Conservation (phyloP, 2,329 filamentous ascomycete species). For the Fusarium denticulatum region DNA sequence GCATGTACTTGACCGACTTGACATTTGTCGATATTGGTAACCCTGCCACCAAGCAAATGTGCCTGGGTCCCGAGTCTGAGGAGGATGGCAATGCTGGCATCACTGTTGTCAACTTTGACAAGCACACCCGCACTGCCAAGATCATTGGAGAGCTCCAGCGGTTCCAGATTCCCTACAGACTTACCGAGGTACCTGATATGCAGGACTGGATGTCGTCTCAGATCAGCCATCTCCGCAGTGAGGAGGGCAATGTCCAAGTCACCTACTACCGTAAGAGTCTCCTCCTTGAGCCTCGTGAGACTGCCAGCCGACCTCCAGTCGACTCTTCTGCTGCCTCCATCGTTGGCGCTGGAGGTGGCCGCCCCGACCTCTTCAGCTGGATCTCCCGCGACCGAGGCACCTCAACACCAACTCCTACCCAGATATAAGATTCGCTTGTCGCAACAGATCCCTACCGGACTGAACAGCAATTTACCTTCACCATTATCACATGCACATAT, state of each 20-base stretch:
- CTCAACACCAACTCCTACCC: conserved; percentile 44
- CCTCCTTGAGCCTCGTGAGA: conserved; percentile 80
- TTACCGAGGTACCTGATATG: conserved; percentile 84
- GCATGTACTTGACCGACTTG: conserved; percentile 94
- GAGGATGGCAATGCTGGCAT: conserved; percentile 74
- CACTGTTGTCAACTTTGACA: conserved; percentile 96
- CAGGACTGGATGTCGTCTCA: conserved; percentile 93
- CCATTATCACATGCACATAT: conserved; percentile 43
- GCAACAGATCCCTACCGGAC: neutral
- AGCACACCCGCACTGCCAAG: conserved; percentile 92
- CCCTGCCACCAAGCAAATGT: conserved; percentile 80
- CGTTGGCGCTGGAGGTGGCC: conserved; percentile 44
- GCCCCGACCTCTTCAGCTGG: conserved; percentile 60
- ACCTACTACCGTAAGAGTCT: conserved; percentile 83
- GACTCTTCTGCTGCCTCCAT: conserved; percentile 48
- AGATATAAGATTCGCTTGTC: conserved; percentile 31
- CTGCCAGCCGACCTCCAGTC: conserved; percentile 45
- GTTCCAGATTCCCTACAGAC: conserved; percentile 92
- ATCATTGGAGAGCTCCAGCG: conserved; percentile 96
- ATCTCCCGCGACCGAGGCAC: conserved; percentile 58
- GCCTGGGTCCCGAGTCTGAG: conserved; percentile 56
- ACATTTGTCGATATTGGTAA: conserved; percentile 97
- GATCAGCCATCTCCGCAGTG: conserved; percentile 75
- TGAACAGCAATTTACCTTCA: conserved; percentile 23
- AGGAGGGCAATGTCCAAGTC: conserved; percentile 67